Evolutionary conservation across 305 asterid species (phyloP).

Genomic region (Stenogyne calaminthoides): DNA sequence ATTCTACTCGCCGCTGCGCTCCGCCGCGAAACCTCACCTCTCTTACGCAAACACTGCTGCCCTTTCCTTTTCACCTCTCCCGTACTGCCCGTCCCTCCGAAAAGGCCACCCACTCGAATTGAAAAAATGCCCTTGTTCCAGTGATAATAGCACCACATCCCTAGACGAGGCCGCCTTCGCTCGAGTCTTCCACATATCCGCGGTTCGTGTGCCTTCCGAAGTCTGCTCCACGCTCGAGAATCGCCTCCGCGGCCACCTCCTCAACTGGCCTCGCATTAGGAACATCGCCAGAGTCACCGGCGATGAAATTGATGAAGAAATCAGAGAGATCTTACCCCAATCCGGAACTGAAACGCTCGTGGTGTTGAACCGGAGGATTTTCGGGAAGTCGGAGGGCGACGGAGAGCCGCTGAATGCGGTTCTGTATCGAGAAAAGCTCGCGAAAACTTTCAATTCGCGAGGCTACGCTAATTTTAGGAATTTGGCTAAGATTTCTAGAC

Average conservation of each 20-base stretch:
- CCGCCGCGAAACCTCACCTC: conserved; percentile 28
- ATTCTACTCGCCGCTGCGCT: conserved; percentile 30
- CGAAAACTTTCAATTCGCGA: conserved; percentile 57
- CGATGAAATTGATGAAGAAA: conserved; percentile 68
- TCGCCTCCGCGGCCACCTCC: conserved; percentile 91
- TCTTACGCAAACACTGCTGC: conserved; percentile 19
- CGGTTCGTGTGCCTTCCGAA: conserved; percentile 82
- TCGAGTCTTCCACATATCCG: conserved; percentile 66
- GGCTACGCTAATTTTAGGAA: conserved; percentile 76
- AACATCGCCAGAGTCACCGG: conserved; percentile 82
- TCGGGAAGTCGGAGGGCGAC: conserved; percentile 70
- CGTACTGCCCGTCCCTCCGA: conserved; percentile 49
- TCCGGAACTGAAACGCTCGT: conserved; percentile 30
- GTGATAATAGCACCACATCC: conserved; percentile 8
- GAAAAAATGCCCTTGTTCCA: conserved; percentile 21
- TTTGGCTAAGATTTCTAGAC: conserved; percentile 80
- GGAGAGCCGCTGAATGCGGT: conserved; percentile 68
- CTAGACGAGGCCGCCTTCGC: conserved; percentile 68
- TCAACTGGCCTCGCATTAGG: conserved; percentile 87
- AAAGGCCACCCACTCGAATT: conserved; percentile 40
- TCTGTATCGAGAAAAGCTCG: conserved; percentile 70
- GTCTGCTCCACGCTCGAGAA: conserved; percentile 72
- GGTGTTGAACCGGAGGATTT: conserved; percentile 47
- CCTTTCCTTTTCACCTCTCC: conserved; percentile 23
- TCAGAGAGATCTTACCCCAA: conserved; percentile 40